Evolutionary conservation across 2,329 filamentous ascomycete species (phyloP), one percentile per base, ranked within the genome.

Genomic region (Sporothrix brasiliensis): DNA sequence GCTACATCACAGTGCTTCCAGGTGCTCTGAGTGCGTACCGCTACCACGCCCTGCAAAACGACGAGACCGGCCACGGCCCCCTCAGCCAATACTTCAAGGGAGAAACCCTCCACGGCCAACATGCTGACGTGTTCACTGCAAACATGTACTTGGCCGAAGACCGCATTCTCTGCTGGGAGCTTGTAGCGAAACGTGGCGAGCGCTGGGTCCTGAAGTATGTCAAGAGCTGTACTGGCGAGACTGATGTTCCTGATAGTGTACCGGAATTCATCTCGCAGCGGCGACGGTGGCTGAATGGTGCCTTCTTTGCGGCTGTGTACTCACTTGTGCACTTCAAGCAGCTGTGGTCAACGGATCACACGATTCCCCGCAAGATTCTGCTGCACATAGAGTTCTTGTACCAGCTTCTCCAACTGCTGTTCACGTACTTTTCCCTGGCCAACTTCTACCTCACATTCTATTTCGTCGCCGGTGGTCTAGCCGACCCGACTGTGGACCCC

Each of bases 131-230:
- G 74, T 99, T 99, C 82, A 97, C 94, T 2, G 94, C 95, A 75
- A 99, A 99, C 81, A 99, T 99, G 95, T 99, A 98, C 78, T 87
- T 99, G 71, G 95, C 95, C 70, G 95, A 99, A 79, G 95, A 99
- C 86, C 92, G 95, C 85, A 99, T 99, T 78, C 89, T 99, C 49
- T 99, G 95, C 81, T 99, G 97, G 85, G 95, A 99, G 84, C 81
- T 99, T 74, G 95, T 99, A 0, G 95, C 95, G 0, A 99, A 99
- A 82, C 87, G 93, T 71, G 92, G 89, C 74, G 95, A 98, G 80
- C 88, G 92, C 83, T 99, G 95, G 95, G 93, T 99, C 73, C 82
- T 99, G 81, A 97, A 97, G 81, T 99, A 98, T 76, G 96, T 99
- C 74, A 97, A 97, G 83, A 91, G 90, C 74, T 97, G 95, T 73